Conservation (phyloP, 2,329 filamentous ascomycete species). For the Colletotrichum viniferum region DNA sequence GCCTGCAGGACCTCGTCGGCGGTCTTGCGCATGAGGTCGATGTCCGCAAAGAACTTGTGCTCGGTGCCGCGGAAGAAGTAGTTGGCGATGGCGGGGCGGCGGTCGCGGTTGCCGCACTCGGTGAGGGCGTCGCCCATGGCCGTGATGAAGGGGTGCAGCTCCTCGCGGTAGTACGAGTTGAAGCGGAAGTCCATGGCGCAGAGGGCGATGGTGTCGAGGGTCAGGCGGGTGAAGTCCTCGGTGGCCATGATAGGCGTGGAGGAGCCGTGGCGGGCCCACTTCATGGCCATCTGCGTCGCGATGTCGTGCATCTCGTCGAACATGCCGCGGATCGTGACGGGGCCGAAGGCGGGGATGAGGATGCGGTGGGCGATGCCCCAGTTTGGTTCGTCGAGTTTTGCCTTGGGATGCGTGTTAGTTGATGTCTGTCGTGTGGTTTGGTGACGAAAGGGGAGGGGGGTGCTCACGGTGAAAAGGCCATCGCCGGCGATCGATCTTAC, state of each 20-base stretch:
- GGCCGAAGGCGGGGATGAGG: slow-evolving; percentile 73
- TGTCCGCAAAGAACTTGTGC: slow-evolving; percentile 53
- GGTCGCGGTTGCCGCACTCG: slow-evolving; percentile 55
- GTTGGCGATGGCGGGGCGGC: slow-evolving; percentile 49
- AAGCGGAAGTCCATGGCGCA: slow-evolving; percentile 64
- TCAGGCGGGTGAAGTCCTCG: slow-evolving; percentile 66
- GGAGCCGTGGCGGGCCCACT: slow-evolving; percentile 52
- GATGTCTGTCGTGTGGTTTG: not conserved
- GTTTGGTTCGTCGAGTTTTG: slow-evolving; percentile 18
- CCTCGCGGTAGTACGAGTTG: slow-evolving; percentile 64
- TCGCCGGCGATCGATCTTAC: slow-evolving; percentile 61
- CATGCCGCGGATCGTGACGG: slow-evolving; percentile 66
- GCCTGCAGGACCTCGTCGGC: slow-evolving; percentile 64
- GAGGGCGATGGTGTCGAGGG: slow-evolving; percentile 66
- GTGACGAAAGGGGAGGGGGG: not conserved
- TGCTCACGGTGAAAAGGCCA: slow-evolving; percentile 25
- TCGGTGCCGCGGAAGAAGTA: slow-evolving; percentile 47
- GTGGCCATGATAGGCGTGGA: slow-evolving; percentile 53
- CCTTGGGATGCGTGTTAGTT: not conserved
- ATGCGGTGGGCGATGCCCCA: slow-evolving; percentile 64
- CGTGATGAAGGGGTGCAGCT: slow-evolving; percentile 38
- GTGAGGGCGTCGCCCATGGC: slow-evolving; percentile 65
- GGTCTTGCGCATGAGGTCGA: slow-evolving; percentile 54
- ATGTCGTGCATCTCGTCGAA: slow-evolving; percentile 59
- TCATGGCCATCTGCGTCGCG: slow-evolving; percentile 55